Base-by-base conservation (phyloP, 768 basidiomycete genomes). In the Auricularia sp. region DNA sequence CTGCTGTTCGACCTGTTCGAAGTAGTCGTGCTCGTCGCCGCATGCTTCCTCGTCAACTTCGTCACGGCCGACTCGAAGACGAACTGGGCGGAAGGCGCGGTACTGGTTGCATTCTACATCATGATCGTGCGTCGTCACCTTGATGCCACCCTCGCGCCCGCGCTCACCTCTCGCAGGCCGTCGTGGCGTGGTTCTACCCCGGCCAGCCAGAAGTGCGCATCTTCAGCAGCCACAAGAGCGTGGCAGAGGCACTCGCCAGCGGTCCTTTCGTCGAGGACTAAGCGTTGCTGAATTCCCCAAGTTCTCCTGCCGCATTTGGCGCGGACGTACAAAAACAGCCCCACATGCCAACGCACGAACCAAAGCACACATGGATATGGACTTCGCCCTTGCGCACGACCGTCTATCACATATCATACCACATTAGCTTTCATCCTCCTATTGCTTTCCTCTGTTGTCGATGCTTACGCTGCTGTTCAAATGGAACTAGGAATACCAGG, bases 61-160 rank as follows among this genome's bases (percentile, higher is more conserved):
- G 85, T 90, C 62, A 89, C 88, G 12, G 86, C 87, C 0, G 88
- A 90, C 70, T 77, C 83, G 14, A 89, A 90, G 73, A 90, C 89
- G 3, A 90, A 90, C 69, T 90, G 88, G 87, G 83, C 56, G 18
- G 88, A 90, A 74, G 87, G 89, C 16, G 77, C 79, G 54, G 80
- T 84, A 21, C 81, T 90, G 80, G 76, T 89, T 34, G 70, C 82
- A 34, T 87, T 88, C 72, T 90, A 89, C 70, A 59, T 79, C 61
- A 86, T 89, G 81, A 85, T 86, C 64, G 87, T 81, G 53, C 65
- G 80, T 73, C 12, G 21, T 42, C 34, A 10, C 60, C 18, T 29
- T 59, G 23, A 6, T 4, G n/a, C 56, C 23, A 23, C 4, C 23
- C 56, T 36, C 66, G 33, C 23, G 42, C 42, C 51, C 34, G 33